phyloP scores from a whole-genome alignment of 805 yeast species.

The Starmerella ratchasimensis region DNA sequence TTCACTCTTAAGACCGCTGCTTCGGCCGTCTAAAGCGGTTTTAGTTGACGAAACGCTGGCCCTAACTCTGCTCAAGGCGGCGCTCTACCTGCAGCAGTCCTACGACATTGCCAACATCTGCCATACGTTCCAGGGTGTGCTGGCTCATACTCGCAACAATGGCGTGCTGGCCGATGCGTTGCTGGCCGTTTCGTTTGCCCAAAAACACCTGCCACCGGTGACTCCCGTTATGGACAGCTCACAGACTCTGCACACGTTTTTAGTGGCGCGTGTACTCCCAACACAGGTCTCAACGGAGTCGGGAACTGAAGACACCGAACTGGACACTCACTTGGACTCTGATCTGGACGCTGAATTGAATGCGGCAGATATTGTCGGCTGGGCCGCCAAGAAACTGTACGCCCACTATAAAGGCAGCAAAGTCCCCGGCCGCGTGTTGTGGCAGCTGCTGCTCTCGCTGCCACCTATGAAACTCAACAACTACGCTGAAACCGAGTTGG shows the following conservation, averaged over 20 bases:
- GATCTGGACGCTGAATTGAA: slow-evolving; percentile 1
- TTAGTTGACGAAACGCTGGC: not conserved
- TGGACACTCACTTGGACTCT: slow-evolving; percentile 3
- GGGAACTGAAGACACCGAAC: not conserved
- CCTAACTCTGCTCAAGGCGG: slow-evolving; percentile 7
- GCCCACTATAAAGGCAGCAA: not conserved
- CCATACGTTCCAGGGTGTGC: slow-evolving; percentile 2
- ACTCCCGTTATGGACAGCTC: too few relatives aligned
- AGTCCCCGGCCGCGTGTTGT: slow-evolving; percentile 19
- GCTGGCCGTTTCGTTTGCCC: slow-evolving; percentile 21
- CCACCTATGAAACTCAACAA: slow-evolving; percentile 3
- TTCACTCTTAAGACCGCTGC: not conserved
- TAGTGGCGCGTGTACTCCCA: not conserved
- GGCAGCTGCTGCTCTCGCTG: slow-evolving; percentile 20
- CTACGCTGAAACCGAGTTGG: slow-evolving; percentile 2
- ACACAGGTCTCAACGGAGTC: not conserved
- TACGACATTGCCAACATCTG: slow-evolving; percentile 18
- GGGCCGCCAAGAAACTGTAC: slow-evolving; percentile 5
- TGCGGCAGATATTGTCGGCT: slow-evolving; percentile 5
- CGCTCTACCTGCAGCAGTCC: slow-evolving; percentile 9
- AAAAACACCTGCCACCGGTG: too few relatives aligned
- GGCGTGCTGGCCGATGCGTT: slow-evolving; percentile 19
- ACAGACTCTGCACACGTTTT: slow-evolving; percentile 3
- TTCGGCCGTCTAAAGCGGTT: not conserved
- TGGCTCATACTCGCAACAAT: not conserved